Conservation (phyloP, 1,139 yeast species). For the Citeromyces hawaiiensis region DNA sequence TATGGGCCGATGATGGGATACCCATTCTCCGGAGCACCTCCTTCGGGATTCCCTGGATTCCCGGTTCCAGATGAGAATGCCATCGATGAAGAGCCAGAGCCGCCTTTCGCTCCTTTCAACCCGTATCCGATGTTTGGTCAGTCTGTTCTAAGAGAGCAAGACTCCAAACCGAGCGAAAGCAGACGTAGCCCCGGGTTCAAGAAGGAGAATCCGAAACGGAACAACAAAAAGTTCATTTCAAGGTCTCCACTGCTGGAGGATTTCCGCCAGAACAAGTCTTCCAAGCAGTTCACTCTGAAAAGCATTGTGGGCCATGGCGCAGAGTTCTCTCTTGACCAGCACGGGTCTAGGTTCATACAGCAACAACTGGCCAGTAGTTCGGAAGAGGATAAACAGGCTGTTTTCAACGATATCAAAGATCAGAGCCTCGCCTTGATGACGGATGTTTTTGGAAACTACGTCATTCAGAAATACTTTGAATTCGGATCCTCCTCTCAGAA, state of each 20-base stretch:
- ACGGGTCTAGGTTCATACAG: conserved; percentile 93
- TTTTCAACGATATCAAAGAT: conserved; percentile 75
- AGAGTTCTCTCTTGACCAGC: conserved; percentile 93
- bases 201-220: conserved; percentile 7
- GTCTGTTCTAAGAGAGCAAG: conserved; percentile 8
- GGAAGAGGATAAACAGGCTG: conserved; percentile 59
- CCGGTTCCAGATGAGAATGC: neutral
- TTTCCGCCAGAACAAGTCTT: conserved; percentile 57
- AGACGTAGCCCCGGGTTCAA: conserved; percentile 3
- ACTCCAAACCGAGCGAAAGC: conserved; percentile 8
- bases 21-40: conserved; percentile 1
- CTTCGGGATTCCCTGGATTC: neutral
- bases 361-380: conserved; percentile 62
- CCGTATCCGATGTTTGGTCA: conserved; percentile 6
- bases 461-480: conserved; percentile 89
- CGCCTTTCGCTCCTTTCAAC: neutral
- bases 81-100: neutral
- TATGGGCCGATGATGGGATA: conserved; percentile 4
- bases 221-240: conserved; percentile 22
- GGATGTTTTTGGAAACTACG: conserved; percentile 96
- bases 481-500: conserved; percentile 63
- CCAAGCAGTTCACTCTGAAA: conserved; percentile 46
- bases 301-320: conserved; percentile 82
- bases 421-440: conserved; percentile 75
- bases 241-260: conserved; percentile 80